These are phyloP conservation scores for Earliella scabrosa DNA, from an alignment of 1,284 basidiomycete species.

Conservation along the genomic window DNA sequence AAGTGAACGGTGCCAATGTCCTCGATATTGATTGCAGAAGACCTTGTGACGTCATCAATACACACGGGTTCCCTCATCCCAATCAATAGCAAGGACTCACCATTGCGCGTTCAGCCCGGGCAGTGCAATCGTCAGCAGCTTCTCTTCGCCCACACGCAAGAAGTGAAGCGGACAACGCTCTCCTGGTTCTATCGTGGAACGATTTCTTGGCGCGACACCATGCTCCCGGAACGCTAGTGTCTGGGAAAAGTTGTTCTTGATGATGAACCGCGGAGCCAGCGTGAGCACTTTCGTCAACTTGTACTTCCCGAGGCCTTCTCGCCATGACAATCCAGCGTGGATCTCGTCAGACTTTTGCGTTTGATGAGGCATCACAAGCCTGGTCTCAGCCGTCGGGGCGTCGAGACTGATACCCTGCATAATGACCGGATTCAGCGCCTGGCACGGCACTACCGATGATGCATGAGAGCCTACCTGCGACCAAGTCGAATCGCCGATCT, in stretches of 20 bases:
- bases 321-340: constrained; percentile 91
- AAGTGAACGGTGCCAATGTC: constrained; percentile 90
- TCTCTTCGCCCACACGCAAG: constrained; percentile 69
- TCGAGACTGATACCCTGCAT: constrained; percentile 85
- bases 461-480: constrained; percentile 82
- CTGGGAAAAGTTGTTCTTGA: constrained; percentile 82
- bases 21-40: constrained; percentile 89
- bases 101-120: constrained; percentile 87
- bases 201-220: constrained; percentile 71
- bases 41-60: constrained; percentile 56
- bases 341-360: constrained; percentile 78
- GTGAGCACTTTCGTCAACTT: constrained; percentile 96
- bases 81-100: constrained; percentile 50
- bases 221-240: constrained; percentile 87
- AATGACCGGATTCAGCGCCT: background rate
- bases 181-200: constrained; percentile 68
- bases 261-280: constrained; percentile 87
- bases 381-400: constrained; percentile 89
- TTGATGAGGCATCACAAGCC: constrained; percentile 76
- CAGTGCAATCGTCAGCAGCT: constrained; percentile 83
- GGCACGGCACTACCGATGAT: no score
- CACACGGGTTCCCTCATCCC: background rate
- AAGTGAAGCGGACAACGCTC: constrained; percentile 76
- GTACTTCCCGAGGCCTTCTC: constrained; percentile 95
- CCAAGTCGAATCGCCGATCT: constrained; percentile 89